phyloP scores from a whole-genome alignment of 129 eudicot species.

The carrot (Daucus carota) region DH1_v3.0 NC_030381.2:55719501-55720000 shows the following conservation, averaged over 20 bases:
- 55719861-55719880: slow-evolving; percentile 69
- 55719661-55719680: not conserved
- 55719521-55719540: not conserved
- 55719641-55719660: not conserved
- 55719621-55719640: slow-evolving; percentile 23
- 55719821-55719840: slow-evolving; percentile 77
- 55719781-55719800: slow-evolving; percentile 74
- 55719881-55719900: slow-evolving; percentile 70
- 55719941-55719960: slow-evolving; percentile 88
- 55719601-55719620: slow-evolving; percentile 21
- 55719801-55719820: slow-evolving; percentile 88
- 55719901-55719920: slow-evolving; percentile 44
- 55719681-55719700: not conserved
- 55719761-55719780: slow-evolving; percentile 47
- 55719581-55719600: not conserved
- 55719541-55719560: not conserved
- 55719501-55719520: not conserved
- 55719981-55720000: slow-evolving; percentile 51
- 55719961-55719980: slow-evolving; percentile 96
- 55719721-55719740: slow-evolving; percentile 80
- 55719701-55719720: slow-evolving; percentile 19
- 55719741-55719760: slow-evolving; percentile 47
- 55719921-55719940: slow-evolving; percentile 49
- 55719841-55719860: slow-evolving; percentile 79
- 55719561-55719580: not conserved